phyloP scores from a whole-genome alignment of 2,329 filamentous ascomycete genomes.

The Colletotrichum sp. region DNA sequence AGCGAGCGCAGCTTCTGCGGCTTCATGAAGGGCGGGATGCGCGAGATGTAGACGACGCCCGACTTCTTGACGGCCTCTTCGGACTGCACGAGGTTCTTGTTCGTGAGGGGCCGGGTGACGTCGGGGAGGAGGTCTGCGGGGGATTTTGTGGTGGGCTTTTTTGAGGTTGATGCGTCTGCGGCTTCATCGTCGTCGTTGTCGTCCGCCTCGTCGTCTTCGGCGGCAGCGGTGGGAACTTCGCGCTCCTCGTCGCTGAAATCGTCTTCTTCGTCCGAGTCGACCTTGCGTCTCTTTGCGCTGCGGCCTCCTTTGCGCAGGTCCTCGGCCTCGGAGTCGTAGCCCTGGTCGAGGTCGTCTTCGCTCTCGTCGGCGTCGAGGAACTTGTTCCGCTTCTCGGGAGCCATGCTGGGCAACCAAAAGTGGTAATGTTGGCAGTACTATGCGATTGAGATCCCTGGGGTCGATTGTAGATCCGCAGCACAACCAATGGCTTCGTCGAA shows the following conservation, averaged over 20 bases:
- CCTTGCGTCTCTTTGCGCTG: conserved; percentile 68
- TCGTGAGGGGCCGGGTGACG: conserved; percentile 60
- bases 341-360: conserved; percentile 61
- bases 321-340: conserved; percentile 71
- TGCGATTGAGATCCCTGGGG: background rate
- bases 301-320: conserved; percentile 71
- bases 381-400: conserved; percentile 73
- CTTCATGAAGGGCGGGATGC: conserved; percentile 89
- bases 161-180: conserved; percentile 4
- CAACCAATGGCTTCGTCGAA: background rate
- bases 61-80: conserved; percentile 73
- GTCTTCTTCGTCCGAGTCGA: conserved; percentile 49
- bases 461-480: background rate
- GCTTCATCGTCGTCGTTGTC: conserved; percentile 32
- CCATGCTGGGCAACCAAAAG: conserved; percentile 50
- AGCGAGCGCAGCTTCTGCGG: conserved; percentile 78
- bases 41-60: conserved; percentile 83
- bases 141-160: conserved; percentile 26
- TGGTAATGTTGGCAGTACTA: accelerated
- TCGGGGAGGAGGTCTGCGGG: conserved; percentile 43
- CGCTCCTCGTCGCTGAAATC: conserved; percentile 43
- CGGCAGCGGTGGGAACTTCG: conserved; percentile 25
- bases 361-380: conserved; percentile 69
- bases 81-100: conserved; percentile 72
- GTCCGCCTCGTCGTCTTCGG: conserved; percentile 31